phyloP scores from a whole-genome alignment of 352 stramenopile species.

The Peronospora farinosa region DNA sequence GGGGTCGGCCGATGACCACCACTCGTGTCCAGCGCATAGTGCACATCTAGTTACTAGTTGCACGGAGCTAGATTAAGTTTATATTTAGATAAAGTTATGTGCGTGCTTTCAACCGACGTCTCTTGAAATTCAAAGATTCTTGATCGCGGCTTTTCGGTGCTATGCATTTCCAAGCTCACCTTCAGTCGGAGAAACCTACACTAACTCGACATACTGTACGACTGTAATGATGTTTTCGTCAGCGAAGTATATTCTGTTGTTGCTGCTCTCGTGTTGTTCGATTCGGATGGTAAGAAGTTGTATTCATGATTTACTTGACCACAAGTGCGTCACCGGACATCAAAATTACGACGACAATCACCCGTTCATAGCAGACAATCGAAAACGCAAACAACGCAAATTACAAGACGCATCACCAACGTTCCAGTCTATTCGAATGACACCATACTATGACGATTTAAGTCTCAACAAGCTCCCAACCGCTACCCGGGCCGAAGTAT shows the following conservation, averaged over 20 bases:
- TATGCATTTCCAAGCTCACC: no score
- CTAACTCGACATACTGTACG: not conserved
- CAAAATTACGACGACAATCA: conserved; percentile 22
- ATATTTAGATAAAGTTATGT: no score
- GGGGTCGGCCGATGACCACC: no score
- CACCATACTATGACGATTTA: conserved; percentile 51
- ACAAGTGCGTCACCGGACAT: conserved; percentile 8
- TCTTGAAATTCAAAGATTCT: no score
- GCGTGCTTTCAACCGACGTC: no score
- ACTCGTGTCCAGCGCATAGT: no score
- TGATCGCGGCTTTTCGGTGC: no score
- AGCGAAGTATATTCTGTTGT: not conserved
- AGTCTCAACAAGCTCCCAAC: conserved; percentile 35
- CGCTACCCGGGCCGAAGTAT: conserved; percentile 31
- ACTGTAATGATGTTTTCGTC: not conserved
- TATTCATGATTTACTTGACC: conserved; percentile 30
- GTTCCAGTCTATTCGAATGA: conserved; percentile 60
- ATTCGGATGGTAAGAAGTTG: conserved; percentile 10
- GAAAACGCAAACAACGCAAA: conserved; percentile 5
- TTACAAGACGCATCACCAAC: conserved; percentile 3
- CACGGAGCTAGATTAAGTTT: no score
- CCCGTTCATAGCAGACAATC: conserved; percentile 17
- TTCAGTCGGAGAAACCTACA: no score
- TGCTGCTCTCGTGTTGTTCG: conserved; percentile 7
- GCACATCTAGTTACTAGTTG: no score